Evolutionary conservation across 345 rosid genomes (phyloP), one percentile per base, ranked within the genome.

Genomic region (Euphorbia tirucalli): DNA sequence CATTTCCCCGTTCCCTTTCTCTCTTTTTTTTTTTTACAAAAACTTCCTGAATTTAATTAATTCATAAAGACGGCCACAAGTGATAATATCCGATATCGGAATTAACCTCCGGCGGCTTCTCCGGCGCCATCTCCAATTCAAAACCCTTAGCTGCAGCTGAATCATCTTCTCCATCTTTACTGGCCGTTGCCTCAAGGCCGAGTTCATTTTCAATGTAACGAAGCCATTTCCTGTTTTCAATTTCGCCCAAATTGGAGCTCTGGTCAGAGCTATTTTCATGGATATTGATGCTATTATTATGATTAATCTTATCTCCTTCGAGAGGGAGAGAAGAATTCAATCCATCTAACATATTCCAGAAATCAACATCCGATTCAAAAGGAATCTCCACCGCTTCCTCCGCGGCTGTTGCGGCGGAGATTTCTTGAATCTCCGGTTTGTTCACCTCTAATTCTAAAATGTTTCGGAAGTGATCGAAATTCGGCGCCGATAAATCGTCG

Each of bases 271-370:
- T 70, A 1, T 59, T 79, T 24, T 76, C 82, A 16, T 27, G 59
- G 31, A 67, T 61, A 49, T 55, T 65, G 39, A 35, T 35, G n/a
- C n/a, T n/a, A n/a, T n/a, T n/a, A n/a, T n/a, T n/a, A n/a, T n/a
- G n/a, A 43, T 18, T 63, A 2, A 6, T 50, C 10, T 52, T 52
- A n/a, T 52, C 10, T 19, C n/a, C 22, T 4, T 49, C 73, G 49
- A 58, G 66, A 3, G 75, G 56, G 59, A 79, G 77, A 39, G 74
- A 61, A 37, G 80, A 32, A 60, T 62, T 83, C 67, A 88, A 77
- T 78, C 66, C 69, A 64, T 89, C 96, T 6, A 91, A 66, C 89
- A 81, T 84, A 73, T 83, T 74, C 97, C 98, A 93, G 37, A 91
- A 87, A 48, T 93, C 93, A 10, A 61, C 54, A 79, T 87, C 93